A percentile compares a stretch with the other conserved stretches of the same genome.
Evolutionary conservation across 2,329 filamentous ascomycete species (phyloP).

Genomic region (Thielaviopsis ethacetica): DNA sequence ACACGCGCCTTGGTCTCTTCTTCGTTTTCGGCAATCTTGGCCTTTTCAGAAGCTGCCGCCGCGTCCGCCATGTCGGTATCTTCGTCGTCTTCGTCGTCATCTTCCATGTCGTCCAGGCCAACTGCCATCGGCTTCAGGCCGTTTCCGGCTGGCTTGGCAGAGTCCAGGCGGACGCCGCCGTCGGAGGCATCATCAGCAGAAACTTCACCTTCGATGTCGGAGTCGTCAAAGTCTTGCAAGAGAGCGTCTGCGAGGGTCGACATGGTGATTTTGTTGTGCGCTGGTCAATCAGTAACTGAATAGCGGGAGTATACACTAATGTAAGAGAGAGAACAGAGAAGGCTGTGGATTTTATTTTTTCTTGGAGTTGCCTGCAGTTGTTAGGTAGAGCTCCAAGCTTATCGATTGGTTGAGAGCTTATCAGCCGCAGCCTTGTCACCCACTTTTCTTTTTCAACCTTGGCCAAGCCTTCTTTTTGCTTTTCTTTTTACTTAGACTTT

Average conservation of each 20-base stretch:
- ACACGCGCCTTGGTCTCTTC: slow-evolving; percentile 62
- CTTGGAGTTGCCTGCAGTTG: slow-evolving; percentile 1
- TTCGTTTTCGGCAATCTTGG: slow-evolving; percentile 42
- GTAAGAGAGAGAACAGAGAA: background rate
- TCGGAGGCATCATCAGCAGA: slow-evolving; percentile 32
- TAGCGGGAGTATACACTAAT: background rate
- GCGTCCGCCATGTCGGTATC: slow-evolving; percentile 42
- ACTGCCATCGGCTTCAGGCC: slow-evolving; percentile 20
- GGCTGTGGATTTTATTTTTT: background rate
- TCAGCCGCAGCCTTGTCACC: slow-evolving; percentile 7
- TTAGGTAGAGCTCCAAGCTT: background rate
- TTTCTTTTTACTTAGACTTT: background rate
- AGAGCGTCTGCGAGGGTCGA: slow-evolving; percentile 86
- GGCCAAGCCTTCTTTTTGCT: background rate
- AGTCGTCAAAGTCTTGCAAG: slow-evolving; percentile 75
- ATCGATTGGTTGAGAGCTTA: slow-evolving; percentile 10
- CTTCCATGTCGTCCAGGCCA: slow-evolving; percentile 33
- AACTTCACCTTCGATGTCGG: slow-evolving; percentile 39
- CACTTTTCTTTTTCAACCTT: slow-evolving; percentile 4
- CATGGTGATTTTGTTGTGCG: slow-evolving; percentile 33
- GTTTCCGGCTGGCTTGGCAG: background rate
- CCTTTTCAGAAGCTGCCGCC: slow-evolving; percentile 22
- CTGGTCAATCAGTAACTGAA: no score
- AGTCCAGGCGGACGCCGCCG: slow-evolving; percentile 19
- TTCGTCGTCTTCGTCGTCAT: slow-evolving; percentile 41